These are phyloP conservation scores for Moesziomyces parantarcticus DNA, from an alignment of 1,284 basidiomycete species.

Conservation along the genomic window DNA sequence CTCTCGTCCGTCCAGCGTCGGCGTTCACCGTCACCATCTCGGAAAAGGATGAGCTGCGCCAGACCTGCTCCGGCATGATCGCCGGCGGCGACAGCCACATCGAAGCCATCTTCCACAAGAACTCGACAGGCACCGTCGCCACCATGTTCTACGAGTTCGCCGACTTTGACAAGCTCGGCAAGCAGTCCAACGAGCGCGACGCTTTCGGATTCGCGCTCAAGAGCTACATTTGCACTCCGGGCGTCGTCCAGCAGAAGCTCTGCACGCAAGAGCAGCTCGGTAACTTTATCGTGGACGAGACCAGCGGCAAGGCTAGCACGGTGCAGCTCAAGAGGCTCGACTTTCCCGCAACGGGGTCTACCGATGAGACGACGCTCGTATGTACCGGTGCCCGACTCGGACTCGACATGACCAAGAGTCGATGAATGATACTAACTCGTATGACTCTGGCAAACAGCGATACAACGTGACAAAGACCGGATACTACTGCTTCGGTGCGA, in stretches of 20 bases:
- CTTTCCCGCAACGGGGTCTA: constrained; percentile 32
- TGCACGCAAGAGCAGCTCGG: constrained; percentile 54
- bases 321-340: constrained; percentile 52
- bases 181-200: constrained; percentile 62
- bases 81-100: constrained; percentile 81
- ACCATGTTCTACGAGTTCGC: constrained; percentile 95
- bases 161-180: constrained; percentile 86
- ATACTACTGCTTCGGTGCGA: constrained; percentile 91
- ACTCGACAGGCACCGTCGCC: constrained; percentile 86
- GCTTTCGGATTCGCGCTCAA: constrained; percentile 60
- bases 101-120: constrained; percentile 77
- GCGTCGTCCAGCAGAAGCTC: constrained; percentile 39
- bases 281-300: constrained; percentile 58
- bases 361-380: constrained; percentile 27
- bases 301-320: constrained; percentile 19
- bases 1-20: constrained; percentile 1
- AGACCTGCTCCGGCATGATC: constrained; percentile 97
- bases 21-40: constrained; percentile 57
- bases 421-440: neutral
- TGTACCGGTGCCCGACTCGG: neutral
- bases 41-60: constrained; percentile 75
- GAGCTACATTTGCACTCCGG: constrained; percentile 76
- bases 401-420: too few relatives aligned
- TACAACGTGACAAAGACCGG: constrained; percentile 88
- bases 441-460: constrained; percentile 16